A percentile compares a stretch with the other conserved stretches of the same genome.
Evolutionary conservation across 1,284 basidiomycete species (phyloP).

Genomic region (Phlebopus sp.): DNA sequence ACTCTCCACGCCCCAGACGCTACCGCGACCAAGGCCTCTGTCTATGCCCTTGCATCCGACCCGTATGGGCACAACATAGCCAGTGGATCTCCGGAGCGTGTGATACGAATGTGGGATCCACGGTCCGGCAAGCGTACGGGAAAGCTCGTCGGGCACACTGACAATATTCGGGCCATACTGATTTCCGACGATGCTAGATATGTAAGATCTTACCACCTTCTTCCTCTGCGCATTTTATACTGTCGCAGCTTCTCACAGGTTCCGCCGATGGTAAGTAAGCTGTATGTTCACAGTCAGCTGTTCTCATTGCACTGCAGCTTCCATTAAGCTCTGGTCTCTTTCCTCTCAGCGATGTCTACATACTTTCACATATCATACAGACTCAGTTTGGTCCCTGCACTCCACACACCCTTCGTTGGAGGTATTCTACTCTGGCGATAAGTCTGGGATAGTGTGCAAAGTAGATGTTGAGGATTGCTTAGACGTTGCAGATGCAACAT

Average conservation of each 20-base stretch:
- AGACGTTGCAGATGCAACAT: slow-evolving; percentile 86
- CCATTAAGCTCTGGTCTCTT: slow-evolving; percentile 92
- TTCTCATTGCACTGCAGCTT: slow-evolving; percentile 43
- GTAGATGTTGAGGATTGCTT: slow-evolving; percentile 83
- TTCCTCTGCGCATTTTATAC: slow-evolving; percentile 10
- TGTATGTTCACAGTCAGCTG: neutral
- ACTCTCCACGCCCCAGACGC: slow-evolving; percentile 62
- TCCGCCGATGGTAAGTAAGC: slow-evolving; percentile 73
- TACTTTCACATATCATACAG: slow-evolving; percentile 94
- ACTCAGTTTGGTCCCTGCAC: slow-evolving; percentile 92
- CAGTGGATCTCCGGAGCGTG: slow-evolving; percentile 87
- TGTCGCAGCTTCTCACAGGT: slow-evolving; percentile 74
- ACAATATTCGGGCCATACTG: slow-evolving; percentile 90
- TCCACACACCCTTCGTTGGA: slow-evolving; percentile 88
- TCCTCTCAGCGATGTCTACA: slow-evolving; percentile 87
- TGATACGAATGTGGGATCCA: slow-evolving; percentile 92
- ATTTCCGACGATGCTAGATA: slow-evolving; percentile 88
- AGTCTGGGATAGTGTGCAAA: slow-evolving; percentile 85
- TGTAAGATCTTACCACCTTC: slow-evolving; percentile 46
- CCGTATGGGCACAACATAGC: slow-evolving; percentile 80
- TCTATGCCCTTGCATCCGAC: slow-evolving; percentile 80
- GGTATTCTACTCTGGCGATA: slow-evolving; percentile 94
- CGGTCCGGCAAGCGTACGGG: slow-evolving; percentile 72
- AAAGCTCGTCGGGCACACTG: slow-evolving; percentile 90
- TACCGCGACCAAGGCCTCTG: slow-evolving; percentile 66